Evolutionary conservation across 345 rosid genomes (phyloP).

Genomic region (Eucalyptus victrix): DNA sequence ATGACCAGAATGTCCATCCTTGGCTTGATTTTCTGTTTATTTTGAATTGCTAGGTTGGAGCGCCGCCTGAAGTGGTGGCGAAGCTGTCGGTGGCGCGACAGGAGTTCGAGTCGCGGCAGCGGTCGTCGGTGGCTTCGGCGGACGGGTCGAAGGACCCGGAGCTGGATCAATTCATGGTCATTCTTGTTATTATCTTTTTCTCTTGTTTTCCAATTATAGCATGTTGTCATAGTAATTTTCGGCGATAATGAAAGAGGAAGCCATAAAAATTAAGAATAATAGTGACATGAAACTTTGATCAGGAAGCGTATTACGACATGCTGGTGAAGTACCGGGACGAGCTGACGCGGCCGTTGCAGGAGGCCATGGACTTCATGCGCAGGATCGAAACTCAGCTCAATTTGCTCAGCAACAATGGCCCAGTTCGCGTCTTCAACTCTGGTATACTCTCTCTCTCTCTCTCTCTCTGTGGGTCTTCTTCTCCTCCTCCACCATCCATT

Average conservation of each 20-base stretch:
- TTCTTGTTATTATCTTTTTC: background rate
- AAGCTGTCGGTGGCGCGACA: slow-evolving; percentile 58
- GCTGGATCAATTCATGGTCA: slow-evolving; percentile 95
- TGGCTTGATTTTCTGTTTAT: background rate
- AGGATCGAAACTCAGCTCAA: slow-evolving; percentile 86
- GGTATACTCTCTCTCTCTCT: slow-evolving; percentile 23
- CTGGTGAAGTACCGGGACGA: slow-evolving; percentile 90
- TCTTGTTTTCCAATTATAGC: background rate
- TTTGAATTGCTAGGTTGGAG: slow-evolving; percentile 60
- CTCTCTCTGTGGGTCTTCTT: background rate
- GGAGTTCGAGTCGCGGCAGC: slow-evolving; percentile 68
- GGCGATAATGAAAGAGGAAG: background rate
- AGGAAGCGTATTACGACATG: slow-evolving; percentile 98
- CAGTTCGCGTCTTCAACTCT: slow-evolving; percentile 65
- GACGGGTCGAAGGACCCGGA: slow-evolving; percentile 72
- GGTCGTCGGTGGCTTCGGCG: slow-evolving; percentile 22
- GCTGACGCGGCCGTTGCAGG: slow-evolving; percentile 84
- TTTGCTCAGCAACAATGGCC: slow-evolving; percentile 57
- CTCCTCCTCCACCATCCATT: background rate
- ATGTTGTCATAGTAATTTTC: background rate
- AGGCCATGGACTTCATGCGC: slow-evolving; percentile 98
- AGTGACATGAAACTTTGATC: background rate
- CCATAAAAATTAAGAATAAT: background rate
- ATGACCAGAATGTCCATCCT: background rate
- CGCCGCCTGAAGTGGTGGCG: slow-evolving; percentile 79